A percentile compares a stretch with the other conserved stretches of the same genome.
Evolutionary conservation across 179 eudicot genomes (phyloP).

Genomic region (Spergularia azorica): DNA sequence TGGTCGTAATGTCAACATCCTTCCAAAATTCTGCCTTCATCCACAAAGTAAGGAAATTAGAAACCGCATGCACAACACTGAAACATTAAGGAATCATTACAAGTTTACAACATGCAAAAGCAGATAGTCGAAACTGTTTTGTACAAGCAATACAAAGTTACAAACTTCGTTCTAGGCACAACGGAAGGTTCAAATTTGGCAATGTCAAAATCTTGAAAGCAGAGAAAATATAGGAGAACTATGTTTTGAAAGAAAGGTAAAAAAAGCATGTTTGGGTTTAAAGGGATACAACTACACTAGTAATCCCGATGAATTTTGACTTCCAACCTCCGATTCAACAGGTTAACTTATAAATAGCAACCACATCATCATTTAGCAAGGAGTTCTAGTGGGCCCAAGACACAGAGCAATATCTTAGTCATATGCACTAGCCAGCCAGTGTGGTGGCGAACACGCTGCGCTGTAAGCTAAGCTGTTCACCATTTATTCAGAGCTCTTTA

Average conservation of each 20-base stretch:
- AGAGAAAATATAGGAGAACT: no score
- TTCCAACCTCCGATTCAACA: neutral
- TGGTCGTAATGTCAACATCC: conserved; percentile 34
- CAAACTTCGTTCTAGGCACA: no score
- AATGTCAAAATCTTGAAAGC: no score
- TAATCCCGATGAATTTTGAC: no score
- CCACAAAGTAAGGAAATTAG: conserved; percentile 36
- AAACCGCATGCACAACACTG: conserved; percentile 9
- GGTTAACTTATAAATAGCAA: neutral
- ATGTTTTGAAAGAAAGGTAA: no score
- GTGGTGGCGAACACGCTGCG: no score
- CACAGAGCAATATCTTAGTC: neutral
- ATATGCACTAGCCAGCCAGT: no score
- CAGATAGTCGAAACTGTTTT: neutral
- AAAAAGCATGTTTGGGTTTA: no score
- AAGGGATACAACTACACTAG: no score
- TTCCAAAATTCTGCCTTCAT: conserved; percentile 62
- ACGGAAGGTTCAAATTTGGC: no score
- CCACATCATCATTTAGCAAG: neutral
- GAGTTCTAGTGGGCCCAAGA: neutral
- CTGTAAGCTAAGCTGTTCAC: no score
- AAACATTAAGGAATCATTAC: neutral
- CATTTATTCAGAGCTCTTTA: neutral
- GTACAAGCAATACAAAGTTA: neutral
- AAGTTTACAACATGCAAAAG: neutral